Evolutionary conservation across 2,329 filamentous ascomycete genomes (phyloP), one percentile per base, ranked within the genome.

Genomic region (Ophiostoma piceae): DNA sequence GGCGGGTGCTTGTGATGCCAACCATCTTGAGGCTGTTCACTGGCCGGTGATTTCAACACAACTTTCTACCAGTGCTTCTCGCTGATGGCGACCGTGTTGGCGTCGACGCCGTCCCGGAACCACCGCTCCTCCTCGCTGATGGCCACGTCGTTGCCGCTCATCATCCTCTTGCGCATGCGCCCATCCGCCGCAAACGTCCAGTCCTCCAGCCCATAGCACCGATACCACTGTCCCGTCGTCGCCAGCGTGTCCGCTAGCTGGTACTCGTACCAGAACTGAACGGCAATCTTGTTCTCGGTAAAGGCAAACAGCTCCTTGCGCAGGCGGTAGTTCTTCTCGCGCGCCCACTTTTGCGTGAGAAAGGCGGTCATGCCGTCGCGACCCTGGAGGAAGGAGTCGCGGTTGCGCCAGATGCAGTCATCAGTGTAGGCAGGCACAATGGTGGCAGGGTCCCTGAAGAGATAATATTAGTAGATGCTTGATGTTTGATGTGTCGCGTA

Each of bases 241-340:
- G 80, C 79, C 75, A 94, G 91, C 73, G 88, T 85, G 41, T 32
- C 67, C 0, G 57, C 69, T 9, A 68, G 26, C n/a, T 68, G 68
- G 79, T 88, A 94, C 78, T 96, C 90, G 75, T 94, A 96, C 92
- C 92, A 96, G 78, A 95, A 96, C 76, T 96, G 92, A 29, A 96
- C 92, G 0, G 92, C 92, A 73, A 94, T 94, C 79, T 87, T 66
- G 78, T 94, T 83, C 51, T 88, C 88, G 0, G 80, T 83, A 75
- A 92, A 95, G 0, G 91, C 84, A 78, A 96, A 96, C 0, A 96
- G 81, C 77, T 96, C 92, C 78, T 96, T 96, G 69, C 92, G 85
- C 69, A 96, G 82, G 0, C 85, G 84, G 75, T 96, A 96, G 19
- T 83, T 87, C 62, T 85, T 81, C 77, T 96, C 92, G 26, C 83